Base-by-base conservation (phyloP, 352 stramenopile species). In the Phytopythium helicoides region DNA sequence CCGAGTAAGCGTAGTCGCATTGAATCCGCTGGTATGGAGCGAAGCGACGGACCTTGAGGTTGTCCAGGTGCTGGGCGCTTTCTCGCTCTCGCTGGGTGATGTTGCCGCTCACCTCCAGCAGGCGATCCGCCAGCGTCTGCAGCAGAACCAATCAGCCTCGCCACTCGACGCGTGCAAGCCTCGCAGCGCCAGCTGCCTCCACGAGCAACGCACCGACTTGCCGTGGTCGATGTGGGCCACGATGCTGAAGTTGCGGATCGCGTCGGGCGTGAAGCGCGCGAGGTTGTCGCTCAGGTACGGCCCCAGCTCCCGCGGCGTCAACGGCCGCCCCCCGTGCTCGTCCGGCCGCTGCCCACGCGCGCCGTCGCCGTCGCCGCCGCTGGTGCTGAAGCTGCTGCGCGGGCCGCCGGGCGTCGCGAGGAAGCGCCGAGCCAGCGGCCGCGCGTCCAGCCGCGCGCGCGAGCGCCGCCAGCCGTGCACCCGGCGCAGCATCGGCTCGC, bases 191-290 rank as follows among this genome's bases (percentile, higher is more conserved):
- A 33, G 8, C 21, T 4, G n/a, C 59, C 10, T 26, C 12, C 40
- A 14, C 56, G 15, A 44, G 31, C 7, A 49, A 76, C 70, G 39
- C 53, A 93, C 83, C 71, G 84, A 94, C 72, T 97, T 97, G 58
- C 88, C 88, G 62, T 97, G 88, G 58, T 97, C 88, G 34, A 97
- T 97, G 50, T 97, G 88, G 14, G 88, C 86, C 33, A 97, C 87
- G 60, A 97, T 96, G 61, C 82, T 91, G 62, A 95, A 95, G 68
- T 95, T 95, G 68, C 86, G 78, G 58, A 94, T 87, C 21, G 91
- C 96, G 23, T 88, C 60, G 2, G 84, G 81, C 52, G 50, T 57
- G 58, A 92, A 85, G 2, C 71, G 57, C 28, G 72, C 61, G n/a
- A 94, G 63, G 28, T 83, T 66, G 53, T 72, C 62, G 16, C 64